Base-by-base conservation (phyloP, 2,329 filamentous ascomycete species). In the Xylaria sp. region DNA sequence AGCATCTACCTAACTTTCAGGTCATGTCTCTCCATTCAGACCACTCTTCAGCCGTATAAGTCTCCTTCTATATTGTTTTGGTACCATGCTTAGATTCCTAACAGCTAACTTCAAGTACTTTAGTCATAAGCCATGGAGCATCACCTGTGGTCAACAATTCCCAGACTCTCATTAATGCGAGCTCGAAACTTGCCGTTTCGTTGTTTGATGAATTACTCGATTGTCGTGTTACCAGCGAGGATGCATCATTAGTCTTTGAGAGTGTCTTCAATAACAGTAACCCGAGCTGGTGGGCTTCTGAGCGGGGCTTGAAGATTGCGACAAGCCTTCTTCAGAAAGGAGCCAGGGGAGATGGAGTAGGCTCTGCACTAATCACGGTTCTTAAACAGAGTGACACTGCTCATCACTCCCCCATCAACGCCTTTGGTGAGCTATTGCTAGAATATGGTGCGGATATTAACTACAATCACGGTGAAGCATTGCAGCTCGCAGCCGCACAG, bases 401-500 rank as follows among this genome's bases (percentile, higher is more conserved):
- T 1, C 75, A 76, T 0, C 72, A 76, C 14, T 65, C 74, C 1
- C 64, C 85, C 1, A 79, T 81, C 0, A 76, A 80, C 42, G 68
- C 74, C 0, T 86, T 87, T 67, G 76, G 84, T 4, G 76, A 77
- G 21, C 64, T 82, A 0, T 71, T 83, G 0, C 67, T 80, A 15
- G 72, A 76, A 19, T 73, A 82, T 54, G 78, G 76, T 2, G 80
- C 79, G 0, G 78, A 83, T 46, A 78, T 84, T 60, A 82, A 87
- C 66, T 78, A 81, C 68, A 79, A 83, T 38, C 73, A 81, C 51
- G 87, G 87, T 6, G 77, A 85, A 68, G 81, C 83, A 1, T 72
- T 89, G 6, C 80, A 82, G 56, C 75, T 81, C 52, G 85, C 86
- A 1, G 83, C 86, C 1, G 80, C 80, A 1, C 80, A 78, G 45